Conservation (phyloP, 1,139 yeast genomes). For the Candida sanyaensis region DNA sequence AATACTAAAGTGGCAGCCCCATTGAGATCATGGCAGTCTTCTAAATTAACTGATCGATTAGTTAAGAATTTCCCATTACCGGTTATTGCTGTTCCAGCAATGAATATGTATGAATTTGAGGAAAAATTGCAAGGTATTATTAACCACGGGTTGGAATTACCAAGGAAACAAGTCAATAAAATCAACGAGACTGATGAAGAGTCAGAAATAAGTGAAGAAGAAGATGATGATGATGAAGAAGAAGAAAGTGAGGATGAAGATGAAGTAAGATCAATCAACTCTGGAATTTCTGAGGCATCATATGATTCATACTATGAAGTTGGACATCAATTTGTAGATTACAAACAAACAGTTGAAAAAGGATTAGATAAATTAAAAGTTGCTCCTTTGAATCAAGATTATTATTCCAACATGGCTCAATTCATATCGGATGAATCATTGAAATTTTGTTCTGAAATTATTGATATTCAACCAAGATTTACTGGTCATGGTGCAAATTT, state of each 20-base stretch:
- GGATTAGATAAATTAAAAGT: conserved; percentile 19
- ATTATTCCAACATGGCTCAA: conserved; percentile 32
- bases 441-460: conserved; percentile 38
- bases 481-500: conserved; percentile 46
- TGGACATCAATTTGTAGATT: conserved; percentile 31
- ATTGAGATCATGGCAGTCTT: conserved; percentile 60
- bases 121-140: conserved; percentile 24
- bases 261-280: conserved; percentile 20
- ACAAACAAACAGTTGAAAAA: conserved; percentile 24
- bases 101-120: conserved; percentile 61
- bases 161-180: background rate
- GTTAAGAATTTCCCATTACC: conserved; percentile 71
- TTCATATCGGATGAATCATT: conserved; percentile 42
- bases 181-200: background rate
- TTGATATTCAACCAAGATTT: conserved; percentile 36
- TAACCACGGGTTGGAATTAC: conserved; percentile 12
- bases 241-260: conserved; percentile 6
- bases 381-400: conserved; percentile 25
- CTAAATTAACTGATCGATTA: conserved; percentile 61
- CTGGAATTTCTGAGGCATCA: conserved; percentile 27
- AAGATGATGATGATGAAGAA: background rate
- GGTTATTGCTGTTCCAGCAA: conserved; percentile 65
- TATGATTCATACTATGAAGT: conserved; percentile 46
- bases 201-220: background rate
- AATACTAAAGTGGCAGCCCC: conserved; percentile 50